Base-by-base conservation (phyloP, 2,329 filamentous ascomycete species). In the Pestalotiopsis sp. region DNA sequence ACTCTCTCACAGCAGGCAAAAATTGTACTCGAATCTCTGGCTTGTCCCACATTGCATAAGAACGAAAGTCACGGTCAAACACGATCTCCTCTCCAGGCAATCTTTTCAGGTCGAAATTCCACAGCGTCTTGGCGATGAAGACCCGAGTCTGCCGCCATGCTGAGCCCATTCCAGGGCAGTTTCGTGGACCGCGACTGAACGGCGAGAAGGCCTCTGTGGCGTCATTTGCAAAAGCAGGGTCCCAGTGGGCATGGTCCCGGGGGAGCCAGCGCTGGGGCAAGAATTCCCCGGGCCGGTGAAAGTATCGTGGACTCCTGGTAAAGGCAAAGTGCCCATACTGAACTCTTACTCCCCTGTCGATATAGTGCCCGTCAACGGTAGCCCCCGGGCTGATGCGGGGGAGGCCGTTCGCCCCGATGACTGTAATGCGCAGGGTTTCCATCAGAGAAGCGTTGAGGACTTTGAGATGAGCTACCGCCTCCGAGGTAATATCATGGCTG, bases 361-460 rank as follows among this genome's bases (percentile, higher is more conserved):
- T 72, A 58, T 73, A 76, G 45, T 72, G 45, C 9, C 73, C 74
- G 36, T 76, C 74, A 1, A 76, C 72, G 14, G 41, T 66, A 14
- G 73, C 70, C 12, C 75, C 75, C 2, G 76, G 76, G 39, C 75
- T 75, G 9, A 72, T 49, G 0, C 72, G 71, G 1, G 75, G 71
- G 39, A 73, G 56, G 1, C 75, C 74, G 12, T 68, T 71, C 25
- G 62, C 66, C 6, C 66, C 68, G 7, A 66, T 69, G 11, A 69
- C 67, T 11, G 64, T 68, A 23, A 74, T 23, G 14, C 74, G 72
- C 38, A 76, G 62, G 23, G 68, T 39, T 58, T 76, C 80, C 27
- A 76, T 68, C 1, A 82, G 69, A n/a, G 76, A 76, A 1, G 79
- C 79, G 13, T 73, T 70, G 20, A 81, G 73, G 66, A 82, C 81